Evolutionary conservation across 371 early-diverging fungal genomes (phyloP).

Genomic region (Mucor piriformis): DNA sequence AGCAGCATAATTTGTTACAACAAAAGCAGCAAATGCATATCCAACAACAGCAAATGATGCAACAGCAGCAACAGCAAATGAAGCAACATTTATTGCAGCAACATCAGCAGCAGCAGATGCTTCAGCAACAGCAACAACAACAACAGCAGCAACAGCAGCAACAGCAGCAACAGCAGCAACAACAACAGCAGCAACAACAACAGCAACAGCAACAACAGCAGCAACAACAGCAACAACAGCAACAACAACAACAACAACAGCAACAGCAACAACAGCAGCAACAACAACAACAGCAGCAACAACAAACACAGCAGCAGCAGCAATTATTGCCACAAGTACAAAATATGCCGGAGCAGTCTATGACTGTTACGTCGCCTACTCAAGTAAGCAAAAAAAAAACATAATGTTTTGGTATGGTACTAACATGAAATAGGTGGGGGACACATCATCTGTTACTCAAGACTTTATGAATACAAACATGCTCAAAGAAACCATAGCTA

Average conservation of each 20-base stretch:
- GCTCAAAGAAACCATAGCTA: slow-evolving; percentile 42
- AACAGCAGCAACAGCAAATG: slow-evolving; percentile 20
- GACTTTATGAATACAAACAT: slow-evolving; percentile 55
- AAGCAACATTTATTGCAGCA: slow-evolving; percentile 21
- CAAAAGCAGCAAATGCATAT: slow-evolving; percentile 10
- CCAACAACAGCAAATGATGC: slow-evolving; percentile 11
- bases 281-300: slow-evolving; percentile 16
- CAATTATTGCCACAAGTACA: slow-evolving; percentile 5
- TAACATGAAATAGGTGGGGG: slow-evolving; percentile 33
- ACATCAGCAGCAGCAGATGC: slow-evolving; percentile 15
- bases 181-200: slow-evolving; percentile 8
- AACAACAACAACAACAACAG: slow-evolving; percentile 7
- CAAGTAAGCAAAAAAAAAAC: neutral
- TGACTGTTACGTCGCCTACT: neutral
- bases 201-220: slow-evolving; percentile 10
- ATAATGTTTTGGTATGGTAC: no score
- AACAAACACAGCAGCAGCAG: slow-evolving; percentile 15
- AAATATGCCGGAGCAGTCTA: neutral
- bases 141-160: neutral
- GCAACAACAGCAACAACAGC: neutral
- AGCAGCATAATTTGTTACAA: slow-evolving; percentile 6
- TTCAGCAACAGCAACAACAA: slow-evolving; percentile 6
- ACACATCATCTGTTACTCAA: slow-evolving; percentile 48
- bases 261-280: slow-evolving; percentile 11
- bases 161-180: slow-evolving; percentile 3